phyloP scores from a whole-genome alignment of 768 basidiomycete genomes.

The Tulasnella sp. region DNA sequence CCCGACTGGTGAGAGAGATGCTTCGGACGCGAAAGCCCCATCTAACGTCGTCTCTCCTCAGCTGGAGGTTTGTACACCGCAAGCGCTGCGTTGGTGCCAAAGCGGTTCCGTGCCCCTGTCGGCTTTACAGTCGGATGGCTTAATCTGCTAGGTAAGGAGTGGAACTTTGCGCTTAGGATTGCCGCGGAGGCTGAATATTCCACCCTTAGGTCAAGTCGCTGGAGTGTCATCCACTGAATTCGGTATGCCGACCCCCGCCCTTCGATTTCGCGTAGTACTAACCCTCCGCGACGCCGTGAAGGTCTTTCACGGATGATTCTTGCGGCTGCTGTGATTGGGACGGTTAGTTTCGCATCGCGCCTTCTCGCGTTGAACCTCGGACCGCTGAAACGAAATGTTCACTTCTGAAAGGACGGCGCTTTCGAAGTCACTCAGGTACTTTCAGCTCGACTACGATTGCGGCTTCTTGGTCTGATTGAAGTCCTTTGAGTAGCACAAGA shows the following conservation, averaged over 20 bases:
- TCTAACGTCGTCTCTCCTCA: not conserved
- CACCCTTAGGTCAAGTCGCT: conserved; percentile 67
- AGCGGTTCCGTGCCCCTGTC: conserved; percentile 35
- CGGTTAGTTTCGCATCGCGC: not conserved
- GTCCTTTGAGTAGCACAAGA: conserved; percentile 55
- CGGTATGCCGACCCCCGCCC: conserved; percentile 42
- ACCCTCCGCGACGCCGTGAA: conserved; percentile 28
- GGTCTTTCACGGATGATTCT: conserved; percentile 32
- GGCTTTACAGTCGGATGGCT: conserved; percentile 70
- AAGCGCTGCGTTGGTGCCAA: conserved; percentile 36
- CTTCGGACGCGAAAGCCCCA: not conserved
- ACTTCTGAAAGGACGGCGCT: conserved; percentile 51
- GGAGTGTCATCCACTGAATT: conserved; percentile 87
- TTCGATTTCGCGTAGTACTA: conserved; percentile 31
- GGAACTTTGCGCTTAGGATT: not conserved
- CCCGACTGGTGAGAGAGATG: conserved; percentile 37
- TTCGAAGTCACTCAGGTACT: conserved; percentile 59
- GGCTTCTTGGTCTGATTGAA: not conserved
- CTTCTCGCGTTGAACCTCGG: not conserved
- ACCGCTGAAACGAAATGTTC: conserved; percentile 17
- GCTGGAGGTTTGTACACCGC: conserved; percentile 40
- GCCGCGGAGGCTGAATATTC: conserved; percentile 25
- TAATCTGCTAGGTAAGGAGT: conserved; percentile 66
- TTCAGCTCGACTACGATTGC: not conserved
- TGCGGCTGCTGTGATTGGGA: conserved; percentile 30